These are phyloP conservation scores for Didymella exigua DNA, from an alignment of 2,329 filamentous ascomycete species.

Conservation along the genomic window DNA sequence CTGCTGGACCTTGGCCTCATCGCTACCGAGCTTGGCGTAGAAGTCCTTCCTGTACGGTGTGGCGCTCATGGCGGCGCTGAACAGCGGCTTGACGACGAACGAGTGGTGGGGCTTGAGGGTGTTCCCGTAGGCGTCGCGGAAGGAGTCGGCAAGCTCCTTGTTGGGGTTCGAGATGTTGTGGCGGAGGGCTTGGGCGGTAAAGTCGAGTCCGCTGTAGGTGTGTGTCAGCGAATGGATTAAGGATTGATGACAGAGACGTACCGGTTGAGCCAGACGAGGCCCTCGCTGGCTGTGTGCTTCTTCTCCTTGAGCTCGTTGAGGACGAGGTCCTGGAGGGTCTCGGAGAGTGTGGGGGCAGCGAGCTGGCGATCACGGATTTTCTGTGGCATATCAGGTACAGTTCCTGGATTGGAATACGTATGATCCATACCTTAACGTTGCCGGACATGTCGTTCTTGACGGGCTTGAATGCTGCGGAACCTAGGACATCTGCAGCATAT, in stretches of 20 bases:
- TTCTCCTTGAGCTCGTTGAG: conserved; percentile 86
- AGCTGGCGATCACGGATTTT: conserved; percentile 87
- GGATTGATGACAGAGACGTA: conserved; percentile 52
- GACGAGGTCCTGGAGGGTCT: conserved; percentile 83
- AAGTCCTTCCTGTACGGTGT: conserved; percentile 94
- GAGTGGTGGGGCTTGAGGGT: conserved; percentile 93
- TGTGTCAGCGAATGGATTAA: conserved; percentile 6
- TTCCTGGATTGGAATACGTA: not conserved
- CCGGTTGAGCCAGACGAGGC: conserved; percentile 88
- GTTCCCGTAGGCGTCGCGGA: conserved; percentile 80
- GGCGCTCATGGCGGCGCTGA: conserved; percentile 89
- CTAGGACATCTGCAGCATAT: conserved; percentile 60
- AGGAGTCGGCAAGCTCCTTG: conserved; percentile 83
- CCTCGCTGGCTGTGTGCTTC: conserved; percentile 87
- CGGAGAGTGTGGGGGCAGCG: conserved; percentile 77
- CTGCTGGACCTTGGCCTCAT: conserved; percentile 64
- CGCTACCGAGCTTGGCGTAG: conserved; percentile 80
- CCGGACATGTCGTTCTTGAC: conserved; percentile 91
- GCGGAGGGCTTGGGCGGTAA: conserved; percentile 83
- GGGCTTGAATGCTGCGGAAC: conserved; percentile 77
- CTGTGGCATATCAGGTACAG: conserved; percentile 51
- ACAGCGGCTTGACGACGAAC: conserved; percentile 88
- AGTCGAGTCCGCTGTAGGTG: conserved; percentile 78
- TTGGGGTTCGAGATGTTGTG: conserved; percentile 71
- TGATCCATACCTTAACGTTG: conserved; percentile 78